Percentiles rank a stretch among this genome's conserved stretches.
These are phyloP conservation scores for Zarea fungicola DNA, from an alignment of 2,329 filamentous ascomycete genomes.

Conservation along the genomic window DNA sequence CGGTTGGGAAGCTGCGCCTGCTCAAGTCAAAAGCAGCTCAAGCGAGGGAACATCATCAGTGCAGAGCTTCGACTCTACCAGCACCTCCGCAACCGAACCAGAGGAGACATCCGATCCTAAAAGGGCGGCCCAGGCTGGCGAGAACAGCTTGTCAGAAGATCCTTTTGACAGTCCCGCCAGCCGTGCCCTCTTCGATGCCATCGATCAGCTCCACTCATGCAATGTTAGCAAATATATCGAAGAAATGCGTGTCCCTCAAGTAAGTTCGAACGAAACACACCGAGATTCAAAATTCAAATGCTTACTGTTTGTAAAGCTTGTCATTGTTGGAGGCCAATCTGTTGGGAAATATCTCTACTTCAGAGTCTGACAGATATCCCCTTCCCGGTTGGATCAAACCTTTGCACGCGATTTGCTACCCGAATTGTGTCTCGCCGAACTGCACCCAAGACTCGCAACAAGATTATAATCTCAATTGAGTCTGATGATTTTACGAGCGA, in stretches of 20 bases:
- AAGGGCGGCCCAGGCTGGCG: background rate
- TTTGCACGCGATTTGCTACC: conserved; percentile 34
- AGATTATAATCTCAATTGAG: conserved; percentile 28
- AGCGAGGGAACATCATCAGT: background rate
- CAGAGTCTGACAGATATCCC: conserved; percentile 33
- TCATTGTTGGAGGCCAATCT: conserved; percentile 33
- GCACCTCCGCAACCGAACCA: background rate
- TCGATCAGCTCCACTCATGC: conserved; percentile 30
- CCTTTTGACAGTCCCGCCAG: conserved; percentile 32
- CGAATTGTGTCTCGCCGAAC: conserved; percentile 32
- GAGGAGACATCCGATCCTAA: background rate
- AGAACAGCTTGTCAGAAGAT: conserved; percentile 19
- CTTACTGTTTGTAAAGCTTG: no score
- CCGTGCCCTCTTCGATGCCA: conserved; percentile 30
- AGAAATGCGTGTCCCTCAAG: conserved; percentile 33
- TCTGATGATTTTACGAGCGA: conserved; percentile 20
- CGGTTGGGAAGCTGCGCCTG: no score
- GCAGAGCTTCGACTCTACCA: background rate
- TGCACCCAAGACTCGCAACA: conserved; percentile 21
- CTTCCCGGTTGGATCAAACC: conserved; percentile 26
- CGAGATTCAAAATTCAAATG: background rate
- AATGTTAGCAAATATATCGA: conserved; percentile 25
- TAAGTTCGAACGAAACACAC: conserved; percentile 14
- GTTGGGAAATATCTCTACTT: conserved; percentile 34
- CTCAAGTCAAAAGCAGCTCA: no score